Conservation (phyloP, 2,329 filamentous ascomycete species). For the Helminthosporium solani region DNA sequence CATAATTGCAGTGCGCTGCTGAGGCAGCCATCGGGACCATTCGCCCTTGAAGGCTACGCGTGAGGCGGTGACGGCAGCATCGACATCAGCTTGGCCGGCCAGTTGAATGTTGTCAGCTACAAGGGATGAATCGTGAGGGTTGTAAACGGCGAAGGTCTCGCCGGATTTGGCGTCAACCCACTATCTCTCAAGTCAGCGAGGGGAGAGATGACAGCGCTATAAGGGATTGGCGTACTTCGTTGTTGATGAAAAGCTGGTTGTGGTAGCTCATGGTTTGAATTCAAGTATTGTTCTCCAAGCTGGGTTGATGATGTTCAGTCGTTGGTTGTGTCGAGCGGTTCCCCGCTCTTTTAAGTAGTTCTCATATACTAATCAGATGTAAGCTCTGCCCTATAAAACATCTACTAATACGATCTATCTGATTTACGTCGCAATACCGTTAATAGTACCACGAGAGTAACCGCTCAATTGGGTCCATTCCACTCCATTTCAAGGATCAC, state of each 20-base stretch:
- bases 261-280: slow-evolving; percentile 2
- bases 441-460: too few species aligned
- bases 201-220: not conserved
- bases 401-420: too few species aligned
- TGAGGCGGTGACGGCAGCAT: slow-evolving; percentile 22
- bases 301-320: too few species aligned
- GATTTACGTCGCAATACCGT: too few species aligned
- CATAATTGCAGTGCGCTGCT: slow-evolving; percentile 16
- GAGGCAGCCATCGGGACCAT: slow-evolving; percentile 15
- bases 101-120: slow-evolving; percentile 21
- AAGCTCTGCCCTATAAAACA: too few species aligned
- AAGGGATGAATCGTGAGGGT: slow-evolving; percentile 22
- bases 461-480: too few species aligned
- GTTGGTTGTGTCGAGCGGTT: not conserved
- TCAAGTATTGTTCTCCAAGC: not conserved
- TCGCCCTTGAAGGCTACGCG: slow-evolving; percentile 20
- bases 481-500: too few species aligned
- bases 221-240: slow-evolving; percentile 9
- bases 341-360: too few species aligned
- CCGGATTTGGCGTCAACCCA: slow-evolving; percentile 24
- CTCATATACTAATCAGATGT: too few species aligned
- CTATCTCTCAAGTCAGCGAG: too few species aligned
- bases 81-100: slow-evolving; percentile 23
- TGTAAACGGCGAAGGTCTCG: slow-evolving; percentile 21
- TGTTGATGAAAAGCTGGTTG: slow-evolving; percentile 18